phyloP scores from a whole-genome alignment of 305 asterid species.

The Solanum hybrid region DNA sequence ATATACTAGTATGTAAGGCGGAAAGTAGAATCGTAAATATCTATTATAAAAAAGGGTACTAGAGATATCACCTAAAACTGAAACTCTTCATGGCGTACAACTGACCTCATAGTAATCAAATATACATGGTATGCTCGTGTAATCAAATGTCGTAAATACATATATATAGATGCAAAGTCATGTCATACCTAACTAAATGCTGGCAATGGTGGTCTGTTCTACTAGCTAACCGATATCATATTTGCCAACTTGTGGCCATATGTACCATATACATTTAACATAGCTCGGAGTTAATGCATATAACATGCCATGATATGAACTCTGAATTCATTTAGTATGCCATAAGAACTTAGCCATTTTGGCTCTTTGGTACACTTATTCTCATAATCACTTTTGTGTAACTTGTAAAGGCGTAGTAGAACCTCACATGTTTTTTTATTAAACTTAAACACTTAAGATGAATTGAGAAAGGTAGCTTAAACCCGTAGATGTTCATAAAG shows the following conservation, averaged over 20 bases:
- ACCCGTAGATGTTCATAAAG: not conserved
- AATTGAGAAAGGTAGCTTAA: not conserved
- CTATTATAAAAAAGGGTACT: not conserved
- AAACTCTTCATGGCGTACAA: not conserved
- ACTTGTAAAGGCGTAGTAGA: not conserved
- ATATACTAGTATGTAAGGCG: not conserved
- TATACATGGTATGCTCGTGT: not conserved
- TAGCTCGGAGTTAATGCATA: not conserved
- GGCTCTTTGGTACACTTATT: not conserved
- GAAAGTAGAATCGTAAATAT: too few relatives aligned
- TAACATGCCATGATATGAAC: not conserved
- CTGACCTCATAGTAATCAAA: not conserved
- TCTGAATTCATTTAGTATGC: not conserved
- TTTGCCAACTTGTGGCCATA: not conserved
- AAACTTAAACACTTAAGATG: not conserved
- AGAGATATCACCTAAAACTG: not conserved
- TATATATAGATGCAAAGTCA: not conserved
- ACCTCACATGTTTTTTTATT: not conserved
- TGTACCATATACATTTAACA: not conserved
- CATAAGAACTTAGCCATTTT: not conserved
- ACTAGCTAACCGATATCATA: not conserved
- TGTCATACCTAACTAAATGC: not conserved
- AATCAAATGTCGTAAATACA: not conserved
- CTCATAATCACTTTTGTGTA: not conserved
- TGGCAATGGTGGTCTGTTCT: not conserved